Percentiles rank a stretch among this genome's conserved stretches.
Conservation (phyloP, 129 eudicot species). For the Helichrysum umbraculigerum region DNA sequence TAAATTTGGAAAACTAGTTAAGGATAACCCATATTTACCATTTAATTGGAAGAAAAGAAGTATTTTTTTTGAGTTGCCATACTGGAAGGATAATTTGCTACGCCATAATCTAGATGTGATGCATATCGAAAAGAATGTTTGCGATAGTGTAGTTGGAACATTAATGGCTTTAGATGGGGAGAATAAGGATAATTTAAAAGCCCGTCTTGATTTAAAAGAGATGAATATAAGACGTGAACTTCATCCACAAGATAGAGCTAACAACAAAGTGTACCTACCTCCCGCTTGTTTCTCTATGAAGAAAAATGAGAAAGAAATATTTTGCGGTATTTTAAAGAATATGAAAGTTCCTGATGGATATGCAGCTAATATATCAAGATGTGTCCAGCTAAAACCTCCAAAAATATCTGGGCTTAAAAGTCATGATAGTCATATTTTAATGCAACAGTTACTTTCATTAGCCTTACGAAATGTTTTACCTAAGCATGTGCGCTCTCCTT, state of each 20-base stretch:
- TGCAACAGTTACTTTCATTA: no score
- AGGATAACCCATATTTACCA: not conserved
- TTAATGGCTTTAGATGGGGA: not conserved
- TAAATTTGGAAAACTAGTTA: not conserved
- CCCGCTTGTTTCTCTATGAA: not conserved
- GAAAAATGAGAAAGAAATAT: not conserved
- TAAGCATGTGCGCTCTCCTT: no score
- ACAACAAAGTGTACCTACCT: no score
- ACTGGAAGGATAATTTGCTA: slow-evolving; percentile 17
- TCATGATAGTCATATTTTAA: no score
- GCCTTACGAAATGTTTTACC: no score
- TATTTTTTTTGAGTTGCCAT: not conserved
- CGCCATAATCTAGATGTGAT: not conserved
- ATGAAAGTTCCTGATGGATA: no score
- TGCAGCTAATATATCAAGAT: no score
- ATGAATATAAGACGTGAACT: not conserved
- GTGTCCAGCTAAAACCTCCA: no score
- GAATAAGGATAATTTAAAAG: no score
- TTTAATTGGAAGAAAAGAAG: not conserved
- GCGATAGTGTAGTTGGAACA: not conserved
- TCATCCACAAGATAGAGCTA: not conserved
- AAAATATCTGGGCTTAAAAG: no score
- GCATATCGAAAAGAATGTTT: slow-evolving; percentile 1
- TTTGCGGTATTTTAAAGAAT: no score
- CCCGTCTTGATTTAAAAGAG: no score